phyloP scores from a whole-genome alignment of 2,329 filamentous ascomycete species.

The Colletotrichum tabaci region DNA sequence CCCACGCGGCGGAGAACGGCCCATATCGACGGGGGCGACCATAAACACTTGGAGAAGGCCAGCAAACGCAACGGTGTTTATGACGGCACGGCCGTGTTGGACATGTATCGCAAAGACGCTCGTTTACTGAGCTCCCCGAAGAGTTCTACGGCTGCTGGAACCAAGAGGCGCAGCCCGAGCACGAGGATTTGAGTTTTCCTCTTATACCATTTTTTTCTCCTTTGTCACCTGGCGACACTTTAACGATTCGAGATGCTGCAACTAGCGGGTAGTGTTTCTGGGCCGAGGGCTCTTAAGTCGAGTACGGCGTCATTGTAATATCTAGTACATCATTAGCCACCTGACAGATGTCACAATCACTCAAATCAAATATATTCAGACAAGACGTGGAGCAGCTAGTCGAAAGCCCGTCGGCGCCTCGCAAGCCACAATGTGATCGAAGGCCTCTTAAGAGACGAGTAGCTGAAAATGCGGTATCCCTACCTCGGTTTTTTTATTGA shows the following conservation, averaged over 20 bases:
- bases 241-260: neutral
- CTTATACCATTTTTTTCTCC: slow-evolving; percentile 20
- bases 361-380: neutral
- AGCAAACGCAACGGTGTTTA: slow-evolving; percentile 42
- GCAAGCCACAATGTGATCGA: neutral
- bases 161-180: slow-evolving; percentile 28
- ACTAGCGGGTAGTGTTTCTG: slow-evolving; percentile 9
- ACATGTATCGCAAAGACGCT: slow-evolving; percentile 62
- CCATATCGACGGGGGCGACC: neutral
- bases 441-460: neutral
- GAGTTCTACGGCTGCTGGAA: slow-evolving; percentile 43
- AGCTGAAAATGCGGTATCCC: neutral
- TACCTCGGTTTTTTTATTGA: slow-evolving; percentile 19
- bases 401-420: neutral
- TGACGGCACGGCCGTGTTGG: slow-evolving; percentile 57
- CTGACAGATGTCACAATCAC: slow-evolving; percentile 8
- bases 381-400: neutral
- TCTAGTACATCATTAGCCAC: slow-evolving; percentile 23
- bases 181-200: slow-evolving; percentile 48
- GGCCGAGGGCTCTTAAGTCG: neutral
- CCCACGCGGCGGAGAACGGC: neutral
- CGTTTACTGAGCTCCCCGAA: slow-evolving; percentile 61
- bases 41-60: neutral
- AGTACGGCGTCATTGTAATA: slow-evolving; percentile 27
- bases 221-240: slow-evolving; percentile 11